Percentiles rank a stretch among this genome's conserved stretches.
Conservation (phyloP, 1,284 basidiomycete species). For the Cutaneotrichosporon sp. region DNA sequence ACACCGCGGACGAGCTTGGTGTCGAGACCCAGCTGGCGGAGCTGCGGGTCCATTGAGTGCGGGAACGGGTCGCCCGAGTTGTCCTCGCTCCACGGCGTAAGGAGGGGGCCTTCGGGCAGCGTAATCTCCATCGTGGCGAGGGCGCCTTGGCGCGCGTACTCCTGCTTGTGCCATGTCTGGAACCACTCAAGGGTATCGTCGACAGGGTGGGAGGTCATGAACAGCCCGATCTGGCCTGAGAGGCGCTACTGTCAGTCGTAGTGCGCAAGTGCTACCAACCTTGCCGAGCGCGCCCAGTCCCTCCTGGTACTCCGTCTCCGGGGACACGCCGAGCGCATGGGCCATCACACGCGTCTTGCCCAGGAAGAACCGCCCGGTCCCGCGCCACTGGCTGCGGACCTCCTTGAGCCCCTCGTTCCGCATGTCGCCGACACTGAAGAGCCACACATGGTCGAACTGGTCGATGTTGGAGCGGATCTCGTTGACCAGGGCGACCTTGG, state of each 20-base stretch:
- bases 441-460: constrained; percentile 90
- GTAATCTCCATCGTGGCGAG: constrained; percentile 67
- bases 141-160: constrained; percentile 88
- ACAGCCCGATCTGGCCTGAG: constrained; percentile 85
- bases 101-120: constrained; percentile 61
- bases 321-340: constrained; percentile 84
- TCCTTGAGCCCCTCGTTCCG: constrained; percentile 91
- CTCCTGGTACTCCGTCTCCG: constrained; percentile 77
- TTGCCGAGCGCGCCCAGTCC: constrained; percentile 75
- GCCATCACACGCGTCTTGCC: constrained; percentile 91
- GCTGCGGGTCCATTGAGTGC: constrained; percentile 93
- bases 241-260: constrained; percentile 59
- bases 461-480: constrained; percentile 63
- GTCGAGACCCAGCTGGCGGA: constrained; percentile 82
- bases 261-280: no score
- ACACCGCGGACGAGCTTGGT: constrained; percentile 83
- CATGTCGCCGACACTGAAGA: constrained; percentile 93
- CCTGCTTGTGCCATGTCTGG: constrained; percentile 77
- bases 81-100: constrained; percentile 56
- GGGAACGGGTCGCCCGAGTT: constrained; percentile 75
- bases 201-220: constrained; percentile 85
- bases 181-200: constrained; percentile 94
- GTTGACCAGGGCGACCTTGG: constrained; percentile 77
- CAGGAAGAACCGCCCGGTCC: constrained; percentile 86
- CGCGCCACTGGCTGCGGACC: constrained; percentile 88